These are phyloP conservation scores for Yamadazyma takamatsuzukensis DNA, from an alignment of 805 yeast genomes.

Conservation along the genomic window DNA sequence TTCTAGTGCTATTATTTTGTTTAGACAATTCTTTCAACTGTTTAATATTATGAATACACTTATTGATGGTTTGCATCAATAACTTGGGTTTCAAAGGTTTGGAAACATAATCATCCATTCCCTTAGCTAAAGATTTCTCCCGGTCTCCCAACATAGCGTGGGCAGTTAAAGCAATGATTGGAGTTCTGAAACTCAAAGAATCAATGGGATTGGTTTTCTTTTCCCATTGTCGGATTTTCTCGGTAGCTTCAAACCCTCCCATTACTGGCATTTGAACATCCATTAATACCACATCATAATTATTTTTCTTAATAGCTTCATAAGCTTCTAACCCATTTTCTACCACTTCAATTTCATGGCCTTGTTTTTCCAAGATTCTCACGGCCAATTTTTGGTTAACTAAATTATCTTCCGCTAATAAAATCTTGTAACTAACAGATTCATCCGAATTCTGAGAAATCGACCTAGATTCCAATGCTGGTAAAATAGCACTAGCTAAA, in stretches of 20 bases:
- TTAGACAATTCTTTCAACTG: conserved; percentile 56
- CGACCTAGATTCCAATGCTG: conserved; percentile 79
- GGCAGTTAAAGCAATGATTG: conserved; percentile 86
- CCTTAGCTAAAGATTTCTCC: conserved; percentile 80
- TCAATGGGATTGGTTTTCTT: conserved; percentile 69
- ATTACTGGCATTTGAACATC: conserved; percentile 95
- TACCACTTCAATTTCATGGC: conserved; percentile 79
- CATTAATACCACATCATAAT: conserved; percentile 82
- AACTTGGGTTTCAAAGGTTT: conserved; percentile 84
- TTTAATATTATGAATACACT: conserved; percentile 70
- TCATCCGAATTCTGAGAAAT: conserved; percentile 80
- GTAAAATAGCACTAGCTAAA: conserved; percentile 76
- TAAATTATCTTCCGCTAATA: conserved; percentile 82
- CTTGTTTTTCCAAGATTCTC: conserved; percentile 78
- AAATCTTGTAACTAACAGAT: conserved; percentile 65
- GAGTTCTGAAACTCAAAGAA: conserved; percentile 69
- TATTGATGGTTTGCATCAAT: conserved; percentile 78
- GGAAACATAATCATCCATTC: conserved; percentile 88
- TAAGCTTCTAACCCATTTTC: conserved; percentile 83
- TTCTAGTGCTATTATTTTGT: conserved; percentile 42
- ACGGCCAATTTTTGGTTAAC: conserved; percentile 88
- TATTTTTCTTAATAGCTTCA: conserved; percentile 64
- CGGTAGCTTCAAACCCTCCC: conserved; percentile 94
- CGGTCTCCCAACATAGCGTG: conserved; percentile 95
- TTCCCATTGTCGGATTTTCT: conserved; percentile 84